Base-by-base conservation (phyloP, 495 filamentous ascomycete genomes). In the Beverwykella pulmonaria region DNA sequence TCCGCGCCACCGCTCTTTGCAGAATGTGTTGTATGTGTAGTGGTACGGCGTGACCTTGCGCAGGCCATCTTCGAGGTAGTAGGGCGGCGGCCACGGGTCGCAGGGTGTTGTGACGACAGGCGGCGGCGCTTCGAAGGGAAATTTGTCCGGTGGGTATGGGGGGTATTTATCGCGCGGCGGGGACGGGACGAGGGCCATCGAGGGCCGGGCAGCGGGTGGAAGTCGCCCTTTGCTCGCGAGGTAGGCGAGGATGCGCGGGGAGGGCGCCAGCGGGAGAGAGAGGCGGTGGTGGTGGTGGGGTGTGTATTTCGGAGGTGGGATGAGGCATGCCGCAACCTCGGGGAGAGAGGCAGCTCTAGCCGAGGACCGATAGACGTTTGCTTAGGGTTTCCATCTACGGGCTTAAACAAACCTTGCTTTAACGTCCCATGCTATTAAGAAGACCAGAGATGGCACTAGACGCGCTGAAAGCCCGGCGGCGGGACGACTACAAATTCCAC, bases 1-100 rank as follows among this genome's bases (percentile, higher is more conserved):
- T 59, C 87, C 90, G 58, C 91, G 83, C 92, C 92, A 97, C 76
- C 92, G 83, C 79, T 94, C 84, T 73, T 96, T 97, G 79, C 88
- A 93, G 76, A 86, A 91, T 1, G 92, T 96, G 71, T 97, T 96
- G 77, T 96, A 98, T 1, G 94, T 97, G 73, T 84, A 97, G 73
- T 94, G 84, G 72, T 97, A 97, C 5, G 93, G 93, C n/a, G 81
- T 79, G 15, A 97, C 90, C 32, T 91, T 86, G 36, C 93, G 86
- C 41, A 97, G 76, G 10, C 89, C 91, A 69, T 87, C 85, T 56
- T 94, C 89, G 59, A 96, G 77, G 68, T 87, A 90, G 75, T 97
- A 97, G 10, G 83, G 86, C 66, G 82, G 79, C 25, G 88, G 87
- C 84, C 83, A 89, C 9, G 86, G 83, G 67, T 89, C 86, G 68